Evolutionary conservation across 225 moss, liverwort and hornwort genomes (phyloP).

Genomic region (Polytrichum formosum): DNA sequence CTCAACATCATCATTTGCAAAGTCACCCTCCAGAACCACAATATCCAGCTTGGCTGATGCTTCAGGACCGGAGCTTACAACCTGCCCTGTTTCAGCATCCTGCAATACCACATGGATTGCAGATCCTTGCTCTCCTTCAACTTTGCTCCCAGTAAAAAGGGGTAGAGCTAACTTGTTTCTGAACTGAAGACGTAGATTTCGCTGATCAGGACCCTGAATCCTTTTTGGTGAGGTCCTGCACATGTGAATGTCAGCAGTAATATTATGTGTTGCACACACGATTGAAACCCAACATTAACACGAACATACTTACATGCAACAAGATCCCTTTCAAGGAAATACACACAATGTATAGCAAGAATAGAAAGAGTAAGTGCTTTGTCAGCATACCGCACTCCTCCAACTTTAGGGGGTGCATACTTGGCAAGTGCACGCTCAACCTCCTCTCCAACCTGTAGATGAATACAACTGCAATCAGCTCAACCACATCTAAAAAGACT

Average conservation of each 20-base stretch:
- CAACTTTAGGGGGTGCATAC: conserved; percentile 57
- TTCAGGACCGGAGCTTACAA: conserved; percentile 38
- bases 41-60: conserved; percentile 54
- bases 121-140: conserved; percentile 59
- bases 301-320: too few species aligned
- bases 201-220: conserved; percentile 41
- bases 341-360: too few species aligned
- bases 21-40: conserved; percentile 56
- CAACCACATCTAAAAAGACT: not conserved
- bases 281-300: too few species aligned
- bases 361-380: too few species aligned
- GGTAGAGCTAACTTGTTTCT: conserved; percentile 54
- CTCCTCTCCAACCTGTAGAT: conserved; percentile 70
- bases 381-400: conserved; percentile 13
- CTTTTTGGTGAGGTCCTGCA: conserved; percentile 47
- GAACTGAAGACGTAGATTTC: conserved; percentile 48
- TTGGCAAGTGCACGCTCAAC: conserved; percentile 76
- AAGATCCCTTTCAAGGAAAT: too few species aligned
- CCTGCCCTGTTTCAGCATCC: conserved; percentile 39
- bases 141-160: conserved; percentile 62
- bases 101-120: conserved; percentile 54
- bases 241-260: not conserved
- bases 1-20: conserved; percentile 49
- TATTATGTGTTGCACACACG: too few species aligned
- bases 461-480: not conserved